phyloP scores from a whole-genome alignment of 148 eudicot species.

The Polygonum aviculare region DNA sequence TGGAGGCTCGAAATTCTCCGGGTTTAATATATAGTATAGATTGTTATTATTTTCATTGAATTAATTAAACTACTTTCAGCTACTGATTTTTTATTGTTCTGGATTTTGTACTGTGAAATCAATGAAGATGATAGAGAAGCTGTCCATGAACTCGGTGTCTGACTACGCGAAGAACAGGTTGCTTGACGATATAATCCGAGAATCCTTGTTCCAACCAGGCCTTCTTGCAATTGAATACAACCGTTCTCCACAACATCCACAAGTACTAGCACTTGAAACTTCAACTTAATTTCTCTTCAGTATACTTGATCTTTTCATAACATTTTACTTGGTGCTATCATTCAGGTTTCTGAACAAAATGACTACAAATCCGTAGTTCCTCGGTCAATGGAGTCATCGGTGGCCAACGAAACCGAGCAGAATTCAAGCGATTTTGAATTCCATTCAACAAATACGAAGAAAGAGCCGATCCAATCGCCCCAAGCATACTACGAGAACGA shows the following conservation, averaged over 20 bases:
- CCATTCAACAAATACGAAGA: neutral
- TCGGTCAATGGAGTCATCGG: neutral
- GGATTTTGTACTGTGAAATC: neutral
- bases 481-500: neutral
- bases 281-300: neutral
- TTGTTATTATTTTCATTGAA: too few species aligned
- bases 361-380: neutral
- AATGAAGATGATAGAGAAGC: slow-evolving; percentile 46
- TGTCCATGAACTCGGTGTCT: slow-evolving; percentile 28
- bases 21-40: too few species aligned
- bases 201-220: slow-evolving; percentile 25
- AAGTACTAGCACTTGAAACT: neutral
- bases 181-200: slow-evolving; percentile 53
- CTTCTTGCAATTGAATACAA: slow-evolving; percentile 47
- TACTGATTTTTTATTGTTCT: neutral
- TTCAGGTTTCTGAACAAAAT: neutral
- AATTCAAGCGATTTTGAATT: neutral
- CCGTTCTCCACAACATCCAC: neutral
- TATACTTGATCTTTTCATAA: neutral
- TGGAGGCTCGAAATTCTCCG: too few species aligned
- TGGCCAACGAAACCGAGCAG: neutral
- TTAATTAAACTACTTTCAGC: neutral
- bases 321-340: neutral
- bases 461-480: neutral
- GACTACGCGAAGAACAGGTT: slow-evolving; percentile 46